Conservation (phyloP, 2,329 filamentous ascomycete genomes). For the Metarhizium robertsii region DNA sequence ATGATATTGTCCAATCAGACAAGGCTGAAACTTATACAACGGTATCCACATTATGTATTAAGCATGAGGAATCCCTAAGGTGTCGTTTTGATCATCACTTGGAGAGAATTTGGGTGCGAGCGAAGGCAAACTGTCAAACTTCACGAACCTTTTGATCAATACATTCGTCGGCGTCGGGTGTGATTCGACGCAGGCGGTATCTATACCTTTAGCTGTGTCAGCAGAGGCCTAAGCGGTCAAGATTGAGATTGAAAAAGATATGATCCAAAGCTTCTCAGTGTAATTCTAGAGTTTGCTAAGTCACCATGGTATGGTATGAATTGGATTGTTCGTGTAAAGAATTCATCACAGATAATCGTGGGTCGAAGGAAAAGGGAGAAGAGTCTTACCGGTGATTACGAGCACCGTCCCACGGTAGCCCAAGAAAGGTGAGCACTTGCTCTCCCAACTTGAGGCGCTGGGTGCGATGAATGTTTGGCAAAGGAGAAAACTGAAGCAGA, state of each 20-base stretch:
- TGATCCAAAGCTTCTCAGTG: constrained; percentile 35
- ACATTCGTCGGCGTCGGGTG: neutral
- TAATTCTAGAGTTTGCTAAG: constrained; percentile 39
- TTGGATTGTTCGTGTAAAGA: constrained; percentile 50
- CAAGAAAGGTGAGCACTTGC: neutral
- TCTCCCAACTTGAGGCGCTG: neutral
- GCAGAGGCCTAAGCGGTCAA: neutral
- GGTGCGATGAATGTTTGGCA: neutral
- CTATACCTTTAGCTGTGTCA: neutral
- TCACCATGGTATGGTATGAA: constrained; percentile 52
- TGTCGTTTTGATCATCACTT: constrained; percentile 53
- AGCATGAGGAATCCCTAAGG: constrained; percentile 60
- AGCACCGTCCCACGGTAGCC: neutral
- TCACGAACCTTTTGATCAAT: constrained; percentile 36
- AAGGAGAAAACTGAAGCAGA: neutral
- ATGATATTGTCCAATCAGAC: constrained; percentile 43
- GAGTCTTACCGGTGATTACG: constrained; percentile 12
- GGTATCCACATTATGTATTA: constrained; percentile 56
- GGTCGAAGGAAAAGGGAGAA: neutral
- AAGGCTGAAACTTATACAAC: constrained; percentile 58
- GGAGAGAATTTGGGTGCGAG: constrained; percentile 15
- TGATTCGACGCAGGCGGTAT: neutral
- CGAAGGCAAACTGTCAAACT: neutral
- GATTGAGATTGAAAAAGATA: neutral
- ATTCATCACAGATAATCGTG: constrained; percentile 22